Base-by-base conservation (phyloP, 257 asterid genomes). In the Forsythia suspensa region DNA sequence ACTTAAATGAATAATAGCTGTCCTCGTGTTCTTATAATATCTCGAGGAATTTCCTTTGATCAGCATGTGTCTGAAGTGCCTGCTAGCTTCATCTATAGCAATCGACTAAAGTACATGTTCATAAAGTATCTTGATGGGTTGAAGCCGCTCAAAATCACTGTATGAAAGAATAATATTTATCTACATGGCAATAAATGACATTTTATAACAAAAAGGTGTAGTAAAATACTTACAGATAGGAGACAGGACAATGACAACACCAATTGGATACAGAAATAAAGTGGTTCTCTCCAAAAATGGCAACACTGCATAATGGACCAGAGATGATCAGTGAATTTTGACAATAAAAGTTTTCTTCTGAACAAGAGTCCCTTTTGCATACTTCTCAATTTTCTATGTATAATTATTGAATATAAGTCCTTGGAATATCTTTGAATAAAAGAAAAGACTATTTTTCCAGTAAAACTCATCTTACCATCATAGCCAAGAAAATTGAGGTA, bases 251-350 rank as follows among this genome's bases (percentile, higher is more conserved):
- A 96, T 82, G 71, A 85, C 92, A 65, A 84, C 55, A 55, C 99
- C 98, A 71, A 96, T 96, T 75, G 99, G 99, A 82, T 96, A 96
- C 76, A 96, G 90, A 87, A 96, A 94, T 82, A 96, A 84, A n/a
- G 99, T 96, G 63, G 99, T 94, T 90, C 92, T 96, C 87, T 94
- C 99, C 90, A 96, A 82, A 90, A 96, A 96, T 71, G 99, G 99
- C 69, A 96, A 81, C 72, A 96, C 99, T 96, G 97, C 90, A 90
- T 39, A 61, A 73, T 4, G 42, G 48, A 75, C 38, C 67, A 77
- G 77, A 72, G 68, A 75, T 38, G 40, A 29, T 71, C 57, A 63
- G 43, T 34, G 67, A 34, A 37, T 63, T 29, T 21, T 63, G 16
- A 63, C 9, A 63, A 29, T 63, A 29, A 63, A 63, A 6, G 15